A percentile compares a stretch with the other conserved stretches of the same genome.
Evolutionary conservation across 2,329 filamentous ascomycete genomes (phyloP).

Genomic region (Colletotrichum caudatum): DNA sequence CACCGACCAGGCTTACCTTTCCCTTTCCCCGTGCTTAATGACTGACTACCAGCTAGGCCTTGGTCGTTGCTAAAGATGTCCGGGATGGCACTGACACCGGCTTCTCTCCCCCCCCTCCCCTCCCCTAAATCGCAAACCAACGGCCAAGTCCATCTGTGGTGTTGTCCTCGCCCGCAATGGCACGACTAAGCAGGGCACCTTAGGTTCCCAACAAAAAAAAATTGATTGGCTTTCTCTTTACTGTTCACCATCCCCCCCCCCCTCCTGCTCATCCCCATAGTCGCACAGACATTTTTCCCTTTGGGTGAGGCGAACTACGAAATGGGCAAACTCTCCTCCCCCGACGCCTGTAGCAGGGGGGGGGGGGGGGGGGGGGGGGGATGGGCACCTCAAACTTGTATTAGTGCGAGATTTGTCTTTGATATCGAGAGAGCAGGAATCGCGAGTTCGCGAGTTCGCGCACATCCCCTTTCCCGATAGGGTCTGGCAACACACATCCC

Average conservation of each 20-base stretch:
- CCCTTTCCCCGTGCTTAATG: background rate
- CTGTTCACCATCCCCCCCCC: background rate
- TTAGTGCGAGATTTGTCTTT: background rate
- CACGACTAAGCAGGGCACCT: background rate
- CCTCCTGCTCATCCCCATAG: background rate
- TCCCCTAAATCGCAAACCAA: background rate
- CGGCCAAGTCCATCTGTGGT: background rate
- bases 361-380: background rate
- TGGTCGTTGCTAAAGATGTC: slow-evolving; percentile 5
- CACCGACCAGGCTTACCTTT: background rate
- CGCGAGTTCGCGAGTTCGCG: background rate
- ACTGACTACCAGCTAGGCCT: background rate
- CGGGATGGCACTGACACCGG: slow-evolving; percentile 7
- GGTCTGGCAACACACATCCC: background rate
- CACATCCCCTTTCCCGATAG: background rate
- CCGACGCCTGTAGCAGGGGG: background rate
- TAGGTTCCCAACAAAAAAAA: slow-evolving; percentile 39
- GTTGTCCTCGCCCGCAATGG: background rate
- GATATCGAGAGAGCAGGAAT: background rate
- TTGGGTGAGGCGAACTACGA: slow-evolving; percentile 1
- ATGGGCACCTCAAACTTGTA: background rate
- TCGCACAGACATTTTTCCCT: slow-evolving; percentile 12
- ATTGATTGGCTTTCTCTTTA: slow-evolving; percentile 19
- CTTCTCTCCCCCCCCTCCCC: no score
- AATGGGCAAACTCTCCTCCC: background rate